These are phyloP conservation scores for Bolboschoenus planiculmis DNA, from an alignment of 176 grass and related monocot species.

Conservation along the genomic window DNA sequence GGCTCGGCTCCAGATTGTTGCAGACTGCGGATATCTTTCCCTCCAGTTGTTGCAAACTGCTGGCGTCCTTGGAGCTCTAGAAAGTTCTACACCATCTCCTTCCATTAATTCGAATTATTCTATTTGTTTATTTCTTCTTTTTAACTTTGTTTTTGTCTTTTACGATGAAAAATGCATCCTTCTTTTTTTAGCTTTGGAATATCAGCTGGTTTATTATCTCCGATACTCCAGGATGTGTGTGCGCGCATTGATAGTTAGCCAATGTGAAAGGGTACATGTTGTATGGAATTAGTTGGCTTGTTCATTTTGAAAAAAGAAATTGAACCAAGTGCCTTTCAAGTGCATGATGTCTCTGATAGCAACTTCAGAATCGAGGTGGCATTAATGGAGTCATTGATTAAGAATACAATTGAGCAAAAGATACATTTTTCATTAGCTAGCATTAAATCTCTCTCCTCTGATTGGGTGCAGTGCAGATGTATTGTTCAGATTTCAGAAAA, in stretches of 20 bases:
- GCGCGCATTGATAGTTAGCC: background rate
- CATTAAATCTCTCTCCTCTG: background rate
- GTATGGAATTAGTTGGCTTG: background rate
- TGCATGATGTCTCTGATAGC: background rate
- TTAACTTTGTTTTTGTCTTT: too few species aligned
- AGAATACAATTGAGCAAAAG: background rate
- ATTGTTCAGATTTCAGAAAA: background rate
- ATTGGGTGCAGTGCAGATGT: background rate
- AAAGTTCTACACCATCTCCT: background rate
- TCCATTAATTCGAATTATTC: background rate
- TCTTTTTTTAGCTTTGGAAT: background rate
- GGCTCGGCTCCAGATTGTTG: background rate
- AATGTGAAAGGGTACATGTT: background rate
- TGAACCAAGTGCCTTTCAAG: background rate
- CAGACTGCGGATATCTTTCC: background rate
- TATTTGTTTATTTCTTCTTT: background rate
- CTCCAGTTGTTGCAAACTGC: background rate
- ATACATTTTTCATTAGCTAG: background rate
- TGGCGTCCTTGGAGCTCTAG: background rate
- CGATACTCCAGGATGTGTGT: background rate
- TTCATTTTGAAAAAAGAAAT: background rate
- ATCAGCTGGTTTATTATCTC: background rate
- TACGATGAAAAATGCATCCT: background rate
- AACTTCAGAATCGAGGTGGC: background rate
- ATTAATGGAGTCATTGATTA: background rate